Evolutionary conservation across 345 rosid species (phyloP).

Genomic region (Trapa incisa): DNA sequence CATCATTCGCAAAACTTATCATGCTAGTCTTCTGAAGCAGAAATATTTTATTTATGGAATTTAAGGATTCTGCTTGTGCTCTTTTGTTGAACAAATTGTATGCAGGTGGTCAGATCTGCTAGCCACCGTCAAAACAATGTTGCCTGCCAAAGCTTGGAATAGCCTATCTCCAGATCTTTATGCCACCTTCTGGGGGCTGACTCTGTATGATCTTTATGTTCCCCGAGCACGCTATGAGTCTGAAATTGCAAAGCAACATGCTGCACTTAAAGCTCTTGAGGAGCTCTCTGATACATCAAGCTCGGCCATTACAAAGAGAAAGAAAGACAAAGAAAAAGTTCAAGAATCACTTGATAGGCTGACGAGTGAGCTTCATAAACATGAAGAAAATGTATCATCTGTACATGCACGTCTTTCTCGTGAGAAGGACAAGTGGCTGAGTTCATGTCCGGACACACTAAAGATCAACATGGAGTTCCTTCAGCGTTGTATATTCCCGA

Average conservation of each 20-base stretch:
- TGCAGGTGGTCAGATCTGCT: slow-evolving; percentile 98
- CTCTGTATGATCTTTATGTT: slow-evolving; percentile 92
- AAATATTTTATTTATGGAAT: slow-evolving; percentile 3
- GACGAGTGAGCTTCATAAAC: slow-evolving; percentile 66
- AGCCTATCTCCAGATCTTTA: slow-evolving; percentile 98
- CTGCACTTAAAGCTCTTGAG: slow-evolving; percentile 89
- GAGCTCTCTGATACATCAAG: slow-evolving; percentile 92
- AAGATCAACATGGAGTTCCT: slow-evolving; percentile 99
- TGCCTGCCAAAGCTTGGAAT: slow-evolving; percentile 97
- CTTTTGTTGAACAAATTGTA: neutral
- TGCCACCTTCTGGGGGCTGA: slow-evolving; percentile 96
- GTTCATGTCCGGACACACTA: slow-evolving; percentile 94
- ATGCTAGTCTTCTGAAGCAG: slow-evolving; percentile 1
- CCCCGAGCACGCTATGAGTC: slow-evolving; percentile 88
- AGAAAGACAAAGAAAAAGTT: slow-evolving; percentile 98
- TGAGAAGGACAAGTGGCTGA: slow-evolving; percentile 95
- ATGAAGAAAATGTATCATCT: slow-evolving; percentile 92
- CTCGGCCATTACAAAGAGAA: slow-evolving; percentile 87
- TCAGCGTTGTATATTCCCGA: slow-evolving; percentile 97
- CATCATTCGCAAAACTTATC: slow-evolving; percentile 3
- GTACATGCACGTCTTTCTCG: slow-evolving; percentile 76
- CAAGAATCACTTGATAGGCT: slow-evolving; percentile 96
- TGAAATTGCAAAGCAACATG: slow-evolving; percentile 88
- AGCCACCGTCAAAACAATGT: slow-evolving; percentile 70
- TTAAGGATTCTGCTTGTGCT: neutral